A percentile compares a stretch with the other conserved stretches of the same genome.
phyloP scores from a whole-genome alignment of 2,329 filamentous ascomycete genomes.

The Neofusicoccum umdonicola region DNA sequence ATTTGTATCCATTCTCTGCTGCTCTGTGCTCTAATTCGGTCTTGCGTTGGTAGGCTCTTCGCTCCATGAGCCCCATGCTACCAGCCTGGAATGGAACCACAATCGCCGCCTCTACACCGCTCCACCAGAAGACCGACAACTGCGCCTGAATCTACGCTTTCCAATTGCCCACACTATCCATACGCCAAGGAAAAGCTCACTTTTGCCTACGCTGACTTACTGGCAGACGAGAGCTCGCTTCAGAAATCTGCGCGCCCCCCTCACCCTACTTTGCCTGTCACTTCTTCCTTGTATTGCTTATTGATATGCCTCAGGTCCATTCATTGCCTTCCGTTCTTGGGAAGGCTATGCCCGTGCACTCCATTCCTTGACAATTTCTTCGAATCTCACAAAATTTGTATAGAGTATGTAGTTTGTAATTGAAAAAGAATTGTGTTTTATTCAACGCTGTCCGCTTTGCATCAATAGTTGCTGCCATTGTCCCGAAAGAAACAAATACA shows the following conservation, averaged over 20 bases:
- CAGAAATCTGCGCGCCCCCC: background rate
- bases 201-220: background rate
- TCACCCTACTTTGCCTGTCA: background rate
- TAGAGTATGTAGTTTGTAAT: background rate
- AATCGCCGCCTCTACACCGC: no score
- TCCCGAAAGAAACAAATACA: no score
- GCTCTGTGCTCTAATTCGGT: constrained; percentile 7
- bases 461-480: background rate
- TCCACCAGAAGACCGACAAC: no score
- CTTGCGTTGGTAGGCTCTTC: background rate
- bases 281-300: background rate
- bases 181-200: background rate
- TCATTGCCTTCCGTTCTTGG: background rate
- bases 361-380: background rate
- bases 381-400: background rate
- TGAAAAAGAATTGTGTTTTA: background rate
- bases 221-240: background rate
- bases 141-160: no score
- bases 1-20: background rate
- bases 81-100: background rate
- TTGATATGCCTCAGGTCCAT: background rate
- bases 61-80: background rate
- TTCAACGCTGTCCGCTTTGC: background rate
- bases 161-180: background rate
- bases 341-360: background rate